Evolutionary conservation across 345 rosid genomes (phyloP), one percentile per base, ranked within the genome.

Genomic region (Lepidium sativum): DNA sequence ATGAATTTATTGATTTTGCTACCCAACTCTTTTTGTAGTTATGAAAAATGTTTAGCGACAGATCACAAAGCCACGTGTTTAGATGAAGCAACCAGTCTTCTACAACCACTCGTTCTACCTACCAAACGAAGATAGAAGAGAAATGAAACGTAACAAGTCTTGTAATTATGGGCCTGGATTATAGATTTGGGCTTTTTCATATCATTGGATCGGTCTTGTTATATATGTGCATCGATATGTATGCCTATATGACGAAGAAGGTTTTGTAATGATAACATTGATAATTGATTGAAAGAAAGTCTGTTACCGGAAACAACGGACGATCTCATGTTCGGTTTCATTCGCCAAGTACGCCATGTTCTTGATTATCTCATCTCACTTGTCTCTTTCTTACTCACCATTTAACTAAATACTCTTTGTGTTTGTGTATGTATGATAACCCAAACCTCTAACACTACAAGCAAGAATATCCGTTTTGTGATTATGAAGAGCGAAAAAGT

Each of bases 41-140:
- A 17, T 13, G 39, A 29, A 5, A 54, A 38, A 34, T 52, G 38
- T 60, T 38, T 45, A 21, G 31, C 43, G 68, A 70, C 50, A 42
- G 39, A 64, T 15, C 44, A 63, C 4, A 13, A 39, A 49, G 60
- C 70, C 75, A 63, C 70, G 65, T 64, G 38, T 32, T n/a, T 55
- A 32, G 34, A n/a, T 49, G 38, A 71, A 71, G 37, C 54, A 56
- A 53, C 34, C 59, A 71, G 70, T 63, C 70, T 60, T 63, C 70
- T 54, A 64, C 65, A 56, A 48, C 75, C 75, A 71, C 60, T 48
- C 65, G 54, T 64, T 56, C 54, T 56, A 71, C 75, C 75, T 64
- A 71, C 51, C 75, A 63, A 9, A 10, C 43, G 18, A 10, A 48
- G 51, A 40, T 58, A 23, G 1, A 42, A 31, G 15, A 41, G 2